A percentile compares a stretch with the other conserved stretches of the same genome.
Conservation (phyloP, 108 stramenopile genomes). For the Ochromonas danica region DNA sequence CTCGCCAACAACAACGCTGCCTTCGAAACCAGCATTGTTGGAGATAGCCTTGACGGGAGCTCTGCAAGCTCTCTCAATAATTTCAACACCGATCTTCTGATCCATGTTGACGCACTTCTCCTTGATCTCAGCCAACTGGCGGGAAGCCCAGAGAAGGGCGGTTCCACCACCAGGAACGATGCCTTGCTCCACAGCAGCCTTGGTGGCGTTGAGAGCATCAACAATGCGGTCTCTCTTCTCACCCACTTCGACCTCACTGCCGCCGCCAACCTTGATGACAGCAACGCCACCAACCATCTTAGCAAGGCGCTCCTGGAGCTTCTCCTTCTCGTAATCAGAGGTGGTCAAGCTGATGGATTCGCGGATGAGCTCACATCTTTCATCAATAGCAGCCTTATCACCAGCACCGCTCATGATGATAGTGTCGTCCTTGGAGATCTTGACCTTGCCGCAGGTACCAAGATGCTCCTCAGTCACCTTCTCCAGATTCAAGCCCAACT, state of each 20-base stretch:
- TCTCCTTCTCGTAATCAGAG: slow-evolving; percentile 98
- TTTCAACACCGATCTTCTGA: slow-evolving; percentile 94
- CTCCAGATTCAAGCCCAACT: slow-evolving; percentile 96
- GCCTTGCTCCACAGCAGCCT: slow-evolving; percentile 97
- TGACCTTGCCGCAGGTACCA: slow-evolving; percentile 85
- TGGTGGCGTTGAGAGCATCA: slow-evolving; percentile 99
- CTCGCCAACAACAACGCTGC: slow-evolving; percentile 92
- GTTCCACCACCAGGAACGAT: slow-evolving; percentile 99
- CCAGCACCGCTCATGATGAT: slow-evolving; percentile 92
- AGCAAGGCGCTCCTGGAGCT: slow-evolving; percentile 99
- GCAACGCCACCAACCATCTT: slow-evolving; percentile 97
- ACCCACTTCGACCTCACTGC: slow-evolving; percentile 94
- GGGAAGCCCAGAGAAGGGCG: slow-evolving; percentile 95
- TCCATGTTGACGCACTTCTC: slow-evolving; percentile 80
- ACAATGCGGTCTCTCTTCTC: slow-evolving; percentile 99
- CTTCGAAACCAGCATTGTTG: slow-evolving; percentile 91
- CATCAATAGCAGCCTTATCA: slow-evolving; percentile 68
- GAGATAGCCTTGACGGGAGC: slow-evolving; percentile 90
- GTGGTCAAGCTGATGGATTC: slow-evolving; percentile 88
- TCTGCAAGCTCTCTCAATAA: slow-evolving; percentile 88
- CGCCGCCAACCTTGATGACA: slow-evolving; percentile 97
- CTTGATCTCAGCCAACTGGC: slow-evolving; percentile 58
- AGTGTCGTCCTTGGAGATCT: slow-evolving; percentile 95
- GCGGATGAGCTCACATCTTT: slow-evolving; percentile 89
- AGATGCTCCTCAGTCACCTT: slow-evolving; percentile 80